These are phyloP conservation scores for Paramecium tetraurelia DNA, from an alignment of 73 alveolate genomes.

Conservation along the genomic window DNA sequence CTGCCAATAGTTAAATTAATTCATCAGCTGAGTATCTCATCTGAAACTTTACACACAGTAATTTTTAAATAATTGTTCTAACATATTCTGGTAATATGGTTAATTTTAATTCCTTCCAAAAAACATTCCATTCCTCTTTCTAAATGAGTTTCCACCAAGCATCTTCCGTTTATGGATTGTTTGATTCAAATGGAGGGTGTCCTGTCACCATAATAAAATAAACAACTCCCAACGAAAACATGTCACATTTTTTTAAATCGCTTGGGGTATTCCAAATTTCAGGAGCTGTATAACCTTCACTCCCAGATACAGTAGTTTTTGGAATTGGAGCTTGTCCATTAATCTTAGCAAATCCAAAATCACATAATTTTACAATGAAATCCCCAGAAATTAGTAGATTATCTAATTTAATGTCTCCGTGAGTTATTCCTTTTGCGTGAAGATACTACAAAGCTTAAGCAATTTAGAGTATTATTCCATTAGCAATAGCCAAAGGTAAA, in stretches of 20 bases:
- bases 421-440: not conserved
- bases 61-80: not conserved
- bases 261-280: not conserved
- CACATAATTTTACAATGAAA: not conserved
- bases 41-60: not conserved
- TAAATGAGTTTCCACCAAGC: constrained; percentile 10
- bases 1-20: not conserved
- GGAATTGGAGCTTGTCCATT: constrained; percentile 20
- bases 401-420: constrained; percentile 29
- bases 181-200: constrained; percentile 44
- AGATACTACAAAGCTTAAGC: not conserved
- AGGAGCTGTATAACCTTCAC: constrained; percentile 51
- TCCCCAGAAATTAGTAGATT: not conserved
- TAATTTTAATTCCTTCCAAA: constrained; percentile 29
- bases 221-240: constrained; percentile 32
- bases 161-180: not conserved
- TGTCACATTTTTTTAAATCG: not conserved
- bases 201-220: constrained; percentile 29
- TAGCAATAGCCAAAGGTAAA: constrained; percentile 20
- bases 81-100: not conserved
- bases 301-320: not conserved
- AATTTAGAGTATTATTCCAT: not conserved
- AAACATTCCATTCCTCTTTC: not conserved
- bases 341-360: constrained; percentile 27
- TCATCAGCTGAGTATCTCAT: not conserved